phyloP scores from a whole-genome alignment of 1,284 basidiomycete species.

The Mycena citricolor region DNA sequence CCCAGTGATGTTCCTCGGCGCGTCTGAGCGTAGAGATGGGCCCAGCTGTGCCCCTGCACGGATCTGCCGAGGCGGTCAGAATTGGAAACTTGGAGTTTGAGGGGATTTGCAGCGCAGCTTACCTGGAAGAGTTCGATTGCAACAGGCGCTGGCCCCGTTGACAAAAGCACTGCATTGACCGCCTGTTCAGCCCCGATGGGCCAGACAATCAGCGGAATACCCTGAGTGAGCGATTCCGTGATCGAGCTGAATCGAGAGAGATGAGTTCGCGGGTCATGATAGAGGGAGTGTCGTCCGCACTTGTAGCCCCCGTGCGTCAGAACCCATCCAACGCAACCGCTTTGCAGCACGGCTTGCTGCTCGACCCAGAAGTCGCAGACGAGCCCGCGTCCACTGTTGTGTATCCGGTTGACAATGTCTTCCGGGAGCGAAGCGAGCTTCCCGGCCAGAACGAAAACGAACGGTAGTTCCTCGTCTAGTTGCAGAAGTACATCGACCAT shows the following conservation, averaged over 20 bases:
- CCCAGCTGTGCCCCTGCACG: conserved; percentile 7
- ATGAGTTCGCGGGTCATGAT: neutral
- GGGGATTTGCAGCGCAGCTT: neutral
- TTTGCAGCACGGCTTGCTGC: conserved; percentile 9
- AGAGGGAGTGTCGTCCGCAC: neutral
- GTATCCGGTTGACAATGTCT: neutral
- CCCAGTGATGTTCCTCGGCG: conserved; percentile 9
- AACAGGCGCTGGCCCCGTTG: conserved; percentile 6
- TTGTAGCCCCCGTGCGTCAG: conserved; percentile 4
- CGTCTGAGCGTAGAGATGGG: neutral
- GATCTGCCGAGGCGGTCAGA: conserved; percentile 1
- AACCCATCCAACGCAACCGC: conserved; percentile 7
- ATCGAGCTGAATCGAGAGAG: too few species aligned
- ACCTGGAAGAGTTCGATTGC: conserved; percentile 18
- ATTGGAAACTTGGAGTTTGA: neutral
- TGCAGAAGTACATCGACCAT: too few species aligned
- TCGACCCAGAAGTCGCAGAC: conserved; percentile 5
- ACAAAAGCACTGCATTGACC: conserved; percentile 7
- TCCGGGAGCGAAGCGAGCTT: neutral
- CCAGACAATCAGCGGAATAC: conserved; percentile 16
- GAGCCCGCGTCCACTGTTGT: neutral
- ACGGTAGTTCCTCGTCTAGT: too few species aligned
- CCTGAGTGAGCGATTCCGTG: conserved; percentile 5
- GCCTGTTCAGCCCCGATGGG: conserved; percentile 11
- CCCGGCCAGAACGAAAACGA: too few species aligned